Base-by-base conservation (phyloP, 257 asterid species). In the Primulina tabacum region DNA sequence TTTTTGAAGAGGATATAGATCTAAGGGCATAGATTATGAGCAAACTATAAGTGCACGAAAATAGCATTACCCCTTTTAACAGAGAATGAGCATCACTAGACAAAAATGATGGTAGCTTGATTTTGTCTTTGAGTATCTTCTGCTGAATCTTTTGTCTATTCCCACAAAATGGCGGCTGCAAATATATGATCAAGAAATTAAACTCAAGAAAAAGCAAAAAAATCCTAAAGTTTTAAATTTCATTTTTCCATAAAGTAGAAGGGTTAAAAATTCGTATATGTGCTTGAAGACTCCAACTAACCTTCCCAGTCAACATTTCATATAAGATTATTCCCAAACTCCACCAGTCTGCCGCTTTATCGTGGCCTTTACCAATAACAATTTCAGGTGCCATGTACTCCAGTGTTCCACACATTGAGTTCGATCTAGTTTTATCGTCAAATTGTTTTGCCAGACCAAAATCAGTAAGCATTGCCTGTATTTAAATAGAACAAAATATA, bases 351-450 rank as follows among this genome's bases (percentile, higher is more conserved):
- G 95, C 97, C 67, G 91, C 89, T 82, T 90, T 88, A 60, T 90
- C 87, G 71, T 90, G 93, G 47, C 97, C 97, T 72, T 85, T 86
- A 50, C 89, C 90, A 14, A 77, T 80, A 74, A 86, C 66, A 75
- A 90, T 88, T 83, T 90, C 97, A 60, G 97, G 97, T 24, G 97
- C 88, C 97, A 90, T 90, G 73, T 90, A 90, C 77, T 90, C 97
- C 2, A 82, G 34, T 8, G 97, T 90, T 71, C 97, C 97, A 64
- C 95, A 88, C 95, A 86, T 75, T 16, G 97, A 90, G 78, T 90
- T 88, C 75, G 92, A 84, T 72, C 92, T 85, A 3, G 87, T 75
- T 69, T 78, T 78, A 47, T 79, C 90, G 14, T 86, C 85, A 67
- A 88, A 86, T 77, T 86, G 75, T 68, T 90, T 90, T 7, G 97